These are phyloP conservation scores for Penicillium tannophilum DNA, from an alignment of 495 filamentous ascomycete genomes.

Conservation along the genomic window DNA sequence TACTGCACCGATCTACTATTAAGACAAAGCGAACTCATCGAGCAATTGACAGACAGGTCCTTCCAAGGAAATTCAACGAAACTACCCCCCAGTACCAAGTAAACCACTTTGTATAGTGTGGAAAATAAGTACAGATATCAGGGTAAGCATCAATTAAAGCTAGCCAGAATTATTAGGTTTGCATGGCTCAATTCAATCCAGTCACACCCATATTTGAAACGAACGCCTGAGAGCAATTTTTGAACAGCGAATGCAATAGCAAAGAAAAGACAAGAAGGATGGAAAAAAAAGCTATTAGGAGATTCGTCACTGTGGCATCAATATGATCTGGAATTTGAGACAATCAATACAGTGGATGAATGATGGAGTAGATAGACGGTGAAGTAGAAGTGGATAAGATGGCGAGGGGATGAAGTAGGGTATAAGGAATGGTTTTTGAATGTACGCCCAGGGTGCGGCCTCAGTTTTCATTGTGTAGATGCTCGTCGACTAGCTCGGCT, in stretches of 20 bases:
- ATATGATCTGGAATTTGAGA: slow-evolving; percentile 19
- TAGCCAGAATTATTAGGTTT: slow-evolving; percentile 4
- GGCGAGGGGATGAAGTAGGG: not conserved
- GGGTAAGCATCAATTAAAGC: not conserved
- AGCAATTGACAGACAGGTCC: no score
- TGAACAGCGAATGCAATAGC: slow-evolving; percentile 1
- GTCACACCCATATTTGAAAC: not conserved
- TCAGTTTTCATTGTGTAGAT: slow-evolving; percentile 14
- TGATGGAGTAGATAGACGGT: not conserved
- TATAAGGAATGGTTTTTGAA: slow-evolving; percentile 4
- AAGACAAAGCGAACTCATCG: no score
- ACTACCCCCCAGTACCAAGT: not conserved
- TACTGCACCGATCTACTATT: no score
- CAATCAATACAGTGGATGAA: slow-evolving; percentile 8
- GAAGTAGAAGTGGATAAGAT: slow-evolving; percentile 1
- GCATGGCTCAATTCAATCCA: not conserved
- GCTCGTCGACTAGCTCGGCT: slow-evolving; percentile 50
- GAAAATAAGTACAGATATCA: not conserved
- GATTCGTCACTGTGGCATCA: slow-evolving; percentile 41
- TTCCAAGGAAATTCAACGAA: not conserved
- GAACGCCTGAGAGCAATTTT: slow-evolving; percentile 29
- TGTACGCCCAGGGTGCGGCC: slow-evolving; percentile 1
- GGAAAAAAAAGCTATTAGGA: slow-evolving; percentile 27
- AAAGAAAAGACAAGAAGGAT: slow-evolving; percentile 1
- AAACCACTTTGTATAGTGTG: slow-evolving; percentile 2